Evolutionary conservation across 2,329 filamentous ascomycete species (phyloP).

Genomic region (Thielaviopsis populi): DNA sequence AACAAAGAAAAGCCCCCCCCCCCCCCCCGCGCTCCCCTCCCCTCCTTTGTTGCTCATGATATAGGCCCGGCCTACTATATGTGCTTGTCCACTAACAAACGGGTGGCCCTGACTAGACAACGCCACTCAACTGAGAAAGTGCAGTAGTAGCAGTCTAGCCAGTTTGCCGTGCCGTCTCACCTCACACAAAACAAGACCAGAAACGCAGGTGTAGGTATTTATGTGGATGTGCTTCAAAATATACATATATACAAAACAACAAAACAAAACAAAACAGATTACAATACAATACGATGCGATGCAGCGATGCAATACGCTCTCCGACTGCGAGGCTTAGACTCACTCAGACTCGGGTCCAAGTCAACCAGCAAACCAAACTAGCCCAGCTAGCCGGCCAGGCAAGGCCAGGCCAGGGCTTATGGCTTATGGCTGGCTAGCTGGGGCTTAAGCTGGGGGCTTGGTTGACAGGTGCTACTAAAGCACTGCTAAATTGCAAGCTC

Average conservation of each 20-base stretch:
- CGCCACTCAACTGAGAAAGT: neutral
- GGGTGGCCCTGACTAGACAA: constrained; percentile 5
- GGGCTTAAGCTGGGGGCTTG: neutral
- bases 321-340: neutral
- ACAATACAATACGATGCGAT: too few relatives aligned
- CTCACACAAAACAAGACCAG: neutral
- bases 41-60: neutral
- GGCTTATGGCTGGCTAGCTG: neutral
- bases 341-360: neutral
- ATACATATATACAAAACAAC: neutral
- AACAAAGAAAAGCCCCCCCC: too few relatives aligned
- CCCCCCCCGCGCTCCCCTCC: neutral
- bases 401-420: neutral
- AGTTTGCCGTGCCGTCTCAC: neutral
- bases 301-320: too few relatives aligned
- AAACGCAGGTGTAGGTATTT: too few relatives aligned
- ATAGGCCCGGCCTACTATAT: neutral
- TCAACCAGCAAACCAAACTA: neutral
- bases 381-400: neutral
- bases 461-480: constrained; percentile 5
- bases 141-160: neutral
- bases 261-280: too few relatives aligned
- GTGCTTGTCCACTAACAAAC: neutral
- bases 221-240: too few relatives aligned
- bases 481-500: constrained; percentile 2